Evolutionary conservation across 1,284 basidiomycete genomes (phyloP).

Genomic region (Microbotryum saponariae): DNA sequence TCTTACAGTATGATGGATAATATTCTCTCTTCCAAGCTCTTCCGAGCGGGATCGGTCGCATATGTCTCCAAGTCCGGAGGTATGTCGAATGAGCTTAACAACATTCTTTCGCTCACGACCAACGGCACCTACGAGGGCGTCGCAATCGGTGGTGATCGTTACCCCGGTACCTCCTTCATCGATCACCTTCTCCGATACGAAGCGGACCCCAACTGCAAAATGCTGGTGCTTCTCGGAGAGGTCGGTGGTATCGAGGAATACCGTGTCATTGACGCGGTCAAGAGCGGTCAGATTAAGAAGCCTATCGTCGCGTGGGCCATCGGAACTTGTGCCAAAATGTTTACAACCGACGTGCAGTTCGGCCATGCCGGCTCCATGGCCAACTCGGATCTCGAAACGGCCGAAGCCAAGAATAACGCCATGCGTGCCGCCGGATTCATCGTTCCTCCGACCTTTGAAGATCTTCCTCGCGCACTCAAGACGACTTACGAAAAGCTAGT

Average conservation of each 20-base stretch:
- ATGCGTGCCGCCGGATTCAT: conserved; percentile 95
- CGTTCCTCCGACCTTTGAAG: conserved; percentile 96
- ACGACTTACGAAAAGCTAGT: conserved; percentile 82
- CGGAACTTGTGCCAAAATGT: conserved; percentile 99
- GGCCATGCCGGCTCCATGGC: conserved; percentile 98
- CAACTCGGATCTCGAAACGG: conserved; percentile 94
- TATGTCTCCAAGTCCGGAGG: conserved; percentile 99
- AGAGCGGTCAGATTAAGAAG: conserved; percentile 88
- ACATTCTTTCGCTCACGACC: conserved; percentile 93
- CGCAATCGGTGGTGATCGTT: conserved; percentile 98
- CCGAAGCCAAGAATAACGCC: conserved; percentile 91
- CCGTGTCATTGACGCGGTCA: conserved; percentile 96
- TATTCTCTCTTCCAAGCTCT: conserved; percentile 96
- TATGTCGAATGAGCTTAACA: conserved; percentile 99
- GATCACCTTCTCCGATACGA: conserved; percentile 98
- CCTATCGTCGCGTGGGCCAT: conserved; percentile 99
- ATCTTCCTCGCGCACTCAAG: conserved; percentile 75
- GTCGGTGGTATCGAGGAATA: conserved; percentile 99
- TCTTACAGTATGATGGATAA: conserved; percentile 92
- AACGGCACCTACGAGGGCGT: conserved; percentile 99
- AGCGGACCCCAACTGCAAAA: conserved; percentile 93
- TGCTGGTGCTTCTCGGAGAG: conserved; percentile 96
- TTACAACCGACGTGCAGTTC: conserved; percentile 97
- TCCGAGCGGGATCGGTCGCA: conserved; percentile 92
- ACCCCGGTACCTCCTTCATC: conserved; percentile 97